Conservation (phyloP, 2,329 filamentous ascomycete species). For the Beauveria sp. region DNA sequence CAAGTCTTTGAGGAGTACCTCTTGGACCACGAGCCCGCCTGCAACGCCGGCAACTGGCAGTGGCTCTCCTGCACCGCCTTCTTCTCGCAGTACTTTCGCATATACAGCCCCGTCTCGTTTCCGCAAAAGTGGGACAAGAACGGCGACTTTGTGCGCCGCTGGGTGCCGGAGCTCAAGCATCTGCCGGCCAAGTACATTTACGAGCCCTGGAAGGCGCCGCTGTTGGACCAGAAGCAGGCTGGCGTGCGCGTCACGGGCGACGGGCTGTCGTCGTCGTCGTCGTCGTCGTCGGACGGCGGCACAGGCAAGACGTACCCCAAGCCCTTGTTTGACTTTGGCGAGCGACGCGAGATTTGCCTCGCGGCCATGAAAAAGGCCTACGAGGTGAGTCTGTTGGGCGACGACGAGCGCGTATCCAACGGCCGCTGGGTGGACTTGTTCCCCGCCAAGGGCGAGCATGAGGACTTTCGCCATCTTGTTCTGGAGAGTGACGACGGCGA, state of each 20-base stretch:
- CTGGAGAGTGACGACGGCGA: conserved; percentile 26
- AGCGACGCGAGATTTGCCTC: conserved; percentile 55
- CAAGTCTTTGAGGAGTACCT: conserved; percentile 73
- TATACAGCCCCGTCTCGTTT: conserved; percentile 64
- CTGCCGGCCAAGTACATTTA: conserved; percentile 66
- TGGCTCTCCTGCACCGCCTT: conserved; percentile 73
- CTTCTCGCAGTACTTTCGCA: conserved; percentile 63
- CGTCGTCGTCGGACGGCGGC: conserved; percentile 24
- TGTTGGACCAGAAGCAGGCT: conserved; percentile 60
- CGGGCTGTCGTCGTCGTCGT: conserved; percentile 24
- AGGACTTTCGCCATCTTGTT: conserved; percentile 23
- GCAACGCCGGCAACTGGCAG: conserved; percentile 71
- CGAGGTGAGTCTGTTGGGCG: conserved; percentile 53
- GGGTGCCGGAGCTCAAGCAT: conserved; percentile 57
- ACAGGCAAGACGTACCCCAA: conserved; percentile 52
- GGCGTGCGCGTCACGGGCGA: conserved; percentile 54
- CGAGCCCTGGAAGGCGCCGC: conserved; percentile 69
- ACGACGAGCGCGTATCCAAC: conserved; percentile 52
- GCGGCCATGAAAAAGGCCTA: conserved; percentile 66
- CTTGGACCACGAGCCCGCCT: conserved; percentile 66
- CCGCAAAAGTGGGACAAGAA: conserved; percentile 69
- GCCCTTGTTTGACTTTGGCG: conserved; percentile 69
- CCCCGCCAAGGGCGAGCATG: conserved; percentile 32
- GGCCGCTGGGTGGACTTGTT: conserved; percentile 48
- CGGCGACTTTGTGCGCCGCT: conserved; percentile 55